Evolutionary conservation across 352 stramenopile species (phyloP).

Genomic region (Globisporangium recalcitrans): DNA sequence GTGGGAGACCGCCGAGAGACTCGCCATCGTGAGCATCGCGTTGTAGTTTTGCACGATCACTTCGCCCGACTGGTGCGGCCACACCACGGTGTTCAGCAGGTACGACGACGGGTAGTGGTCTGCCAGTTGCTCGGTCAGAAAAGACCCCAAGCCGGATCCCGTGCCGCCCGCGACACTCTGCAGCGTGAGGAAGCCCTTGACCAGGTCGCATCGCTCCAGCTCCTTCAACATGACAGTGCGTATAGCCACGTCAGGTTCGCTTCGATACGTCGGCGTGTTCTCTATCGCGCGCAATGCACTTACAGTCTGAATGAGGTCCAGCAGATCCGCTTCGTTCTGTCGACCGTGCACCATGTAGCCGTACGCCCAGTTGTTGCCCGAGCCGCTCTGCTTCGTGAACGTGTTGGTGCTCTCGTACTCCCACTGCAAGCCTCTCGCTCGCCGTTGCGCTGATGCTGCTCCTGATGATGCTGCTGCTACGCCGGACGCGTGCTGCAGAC

Average conservation of each 20-base stretch:
- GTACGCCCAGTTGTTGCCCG: constrained; percentile 79
- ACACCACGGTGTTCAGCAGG: constrained; percentile 74
- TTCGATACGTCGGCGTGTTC: background rate
- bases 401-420: constrained; percentile 38
- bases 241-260: background rate
- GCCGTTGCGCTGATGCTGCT: background rate
- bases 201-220: constrained; percentile 58
- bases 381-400: constrained; percentile 58
- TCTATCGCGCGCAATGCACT: background rate
- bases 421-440: constrained; percentile 20
- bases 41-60: constrained; percentile 91
- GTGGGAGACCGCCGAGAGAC: constrained; percentile 50
- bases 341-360: constrained; percentile 54
- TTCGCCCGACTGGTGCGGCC: constrained; percentile 79
- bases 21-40: constrained; percentile 80
- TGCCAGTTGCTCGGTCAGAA: constrained; percentile 64
- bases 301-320: constrained; percentile 52
- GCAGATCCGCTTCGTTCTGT: constrained; percentile 31
- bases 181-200: constrained; percentile 67
- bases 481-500: constrained; percentile 19
- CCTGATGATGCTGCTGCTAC: background rate
- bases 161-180: constrained; percentile 87
- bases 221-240: constrained; percentile 27
- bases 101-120: constrained; percentile 54
- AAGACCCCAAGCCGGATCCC: constrained; percentile 82